These are phyloP conservation scores for Phytomonas sp. DNA, from an alignment of 208 protist species.

Conservation along the genomic window DNA sequence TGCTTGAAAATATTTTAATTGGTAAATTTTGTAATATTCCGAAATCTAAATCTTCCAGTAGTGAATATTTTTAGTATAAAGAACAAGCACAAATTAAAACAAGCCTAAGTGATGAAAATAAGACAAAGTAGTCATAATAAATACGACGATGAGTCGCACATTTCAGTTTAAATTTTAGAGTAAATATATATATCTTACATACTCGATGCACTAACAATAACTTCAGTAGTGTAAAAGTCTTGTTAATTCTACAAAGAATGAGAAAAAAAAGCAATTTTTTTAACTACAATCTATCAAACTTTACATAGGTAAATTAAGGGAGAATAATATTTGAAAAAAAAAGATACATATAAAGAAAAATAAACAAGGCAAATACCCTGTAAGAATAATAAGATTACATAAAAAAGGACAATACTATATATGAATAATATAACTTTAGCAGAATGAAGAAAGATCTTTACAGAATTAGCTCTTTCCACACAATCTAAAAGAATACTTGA, in stretches of 20 bases:
- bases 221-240: not conserved
- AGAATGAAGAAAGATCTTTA: not conserved
- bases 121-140: not conserved
- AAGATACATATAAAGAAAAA: slow-evolving; percentile 5
- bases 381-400: not conserved
- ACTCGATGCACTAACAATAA: slow-evolving; percentile 6
- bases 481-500: too few relatives aligned
- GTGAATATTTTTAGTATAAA: not conserved
- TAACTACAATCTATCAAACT: not conserved
- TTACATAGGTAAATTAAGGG: not conserved
- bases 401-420: not conserved
- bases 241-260: not conserved
- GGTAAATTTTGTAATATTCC: not conserved
- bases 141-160: not conserved
- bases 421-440: not conserved
- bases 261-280: not conserved
- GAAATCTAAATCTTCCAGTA: not conserved
- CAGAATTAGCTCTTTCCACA: too few relatives aligned
- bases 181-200: slow-evolving; percentile 6
- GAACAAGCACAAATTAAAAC: not conserved
- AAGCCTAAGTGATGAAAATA: not conserved
- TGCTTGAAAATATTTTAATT: slow-evolving; percentile 1
- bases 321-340: not conserved
- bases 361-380: slow-evolving; percentile 2
- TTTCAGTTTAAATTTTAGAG: not conserved